Base-by-base conservation (phyloP, 805 yeast species). In the Saturnispora halmiae region DNA sequence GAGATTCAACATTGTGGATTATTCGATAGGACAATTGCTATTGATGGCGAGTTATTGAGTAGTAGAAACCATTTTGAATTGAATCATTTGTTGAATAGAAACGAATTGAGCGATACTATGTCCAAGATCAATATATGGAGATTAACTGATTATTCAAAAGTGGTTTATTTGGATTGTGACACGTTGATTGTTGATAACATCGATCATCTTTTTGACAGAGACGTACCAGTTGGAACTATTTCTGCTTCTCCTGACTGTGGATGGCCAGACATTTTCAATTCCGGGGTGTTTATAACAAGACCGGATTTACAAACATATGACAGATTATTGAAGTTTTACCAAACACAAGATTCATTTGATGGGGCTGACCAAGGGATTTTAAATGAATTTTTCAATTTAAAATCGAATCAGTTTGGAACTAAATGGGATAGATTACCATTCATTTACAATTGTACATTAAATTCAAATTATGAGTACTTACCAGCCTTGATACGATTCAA, bases 361-460 rank as follows among this genome's bases (percentile, higher is more conserved):
- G 95, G 95, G 31, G 90, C 94, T 2, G 96, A 87, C 60, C 96
- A 87, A 59, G 96, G 96, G 10, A 66, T 87, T 28, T 65, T 87
- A 47, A 87, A 87, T 59, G 83, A 82, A 53, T 80, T 72, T 52
- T 85, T 83, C 56, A 70, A 49, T 35, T 49, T 51, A 36, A 44
- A 40, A 42, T 50, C 53, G 9, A 40, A 44, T 13, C 58, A 61
- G 7, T 43, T 41, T 2, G 19, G 19, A 10, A 41, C 43, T 8
- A 44, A 49, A 40, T 88, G 96, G 96, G 59, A 67, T 25, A 69
- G 75, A 35, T 61, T 92, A 36, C 88, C 96, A 2, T 90, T 88
- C 51, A 51, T 75, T 34, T 90, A 77, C 66, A 90, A 90, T 54
- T 94, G 90, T 25, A 90, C 96, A 40, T 70, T 56, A 9, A 51